Base-by-base conservation (phyloP, 352 stramenopile genomes). In the Pythium phragmitis region DNA sequence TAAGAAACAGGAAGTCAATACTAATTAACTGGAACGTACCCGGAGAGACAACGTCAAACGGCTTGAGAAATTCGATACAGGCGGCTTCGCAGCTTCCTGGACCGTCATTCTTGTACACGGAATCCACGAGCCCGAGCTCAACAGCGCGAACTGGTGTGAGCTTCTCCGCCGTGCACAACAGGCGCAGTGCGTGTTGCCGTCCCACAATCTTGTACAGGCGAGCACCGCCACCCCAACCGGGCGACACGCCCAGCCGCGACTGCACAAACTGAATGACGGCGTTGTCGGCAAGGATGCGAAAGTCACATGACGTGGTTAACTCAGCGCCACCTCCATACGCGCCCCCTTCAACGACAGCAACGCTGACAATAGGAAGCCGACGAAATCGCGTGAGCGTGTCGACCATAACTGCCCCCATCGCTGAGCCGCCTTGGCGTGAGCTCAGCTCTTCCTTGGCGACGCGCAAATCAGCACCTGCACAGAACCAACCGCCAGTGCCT, bases 201-300 rank as follows among this genome's bases (percentile, higher is more conserved):
- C 86, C 87, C 17, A 97, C 73, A 36, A 96, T 79, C 60, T 91
- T 87, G 59, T 85, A 83, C 26, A 97, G 67, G 2, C 86, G 74
- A 37, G 78, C 77, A 1, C 79, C 87, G 39, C 89, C 89, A 28
- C 89, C 89, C 89, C 89, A 97, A 14, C 79, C 85, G 8, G 88
- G 82, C 4, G 80, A 92, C 2, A 96, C 81, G 1, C 88, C 89
- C 82, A 97, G 95, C 33, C 75, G 69, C 1, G 75, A 69, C 65
- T 95, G 88, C 9, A 97, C 83, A 56, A 96, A 96, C 60, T 91
- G 86, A 49, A 97, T 88, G 0, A 87, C 74, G 0, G 87, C 82
- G 19, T 76, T 82, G 11, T 59, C 21, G 13, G 76, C 74, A 2
- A 95, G 62, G 13, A 96, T 39, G 0, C 89, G 81, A 46, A 94